Evolutionary conservation across 345 rosid species (phyloP).

Genomic region (Balakata baccata): DNA sequence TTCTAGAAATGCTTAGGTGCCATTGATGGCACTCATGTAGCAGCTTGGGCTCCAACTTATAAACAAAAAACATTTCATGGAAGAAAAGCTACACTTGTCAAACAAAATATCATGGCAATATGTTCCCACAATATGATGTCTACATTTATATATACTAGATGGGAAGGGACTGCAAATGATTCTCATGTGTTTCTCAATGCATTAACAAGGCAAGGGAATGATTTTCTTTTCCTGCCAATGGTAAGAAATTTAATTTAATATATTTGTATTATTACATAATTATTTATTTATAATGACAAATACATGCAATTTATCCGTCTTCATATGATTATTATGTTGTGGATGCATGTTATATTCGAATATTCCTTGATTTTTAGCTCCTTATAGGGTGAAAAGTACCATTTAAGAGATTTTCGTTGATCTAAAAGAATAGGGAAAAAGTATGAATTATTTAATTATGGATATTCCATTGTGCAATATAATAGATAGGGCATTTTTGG

Average conservation of each 20-base stretch:
- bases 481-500: background rate
- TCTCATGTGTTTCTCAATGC: background rate
- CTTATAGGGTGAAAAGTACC: background rate
- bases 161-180: background rate
- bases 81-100: background rate
- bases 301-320: background rate
- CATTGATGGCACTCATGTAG: background rate
- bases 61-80: background rate
- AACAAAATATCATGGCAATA: background rate
- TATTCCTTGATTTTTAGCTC: background rate
- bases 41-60: background rate
- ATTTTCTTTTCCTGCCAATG: too few relatives aligned
- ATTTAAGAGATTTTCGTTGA: background rate
- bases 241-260: too few relatives aligned
- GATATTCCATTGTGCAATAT: background rate
- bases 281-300: too few relatives aligned
- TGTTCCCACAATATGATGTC: background rate
- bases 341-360: background rate
- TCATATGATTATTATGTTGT: too few relatives aligned
- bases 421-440: background rate
- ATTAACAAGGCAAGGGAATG: too few relatives aligned
- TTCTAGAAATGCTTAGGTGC: background rate
- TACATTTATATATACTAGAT: background rate
- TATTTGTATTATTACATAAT: too few relatives aligned
- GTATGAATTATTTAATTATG: background rate